phyloP scores from a whole-genome alignment of 2,329 filamentous ascomycete species.

The Phaeophleospora eucalypticola region DNA sequence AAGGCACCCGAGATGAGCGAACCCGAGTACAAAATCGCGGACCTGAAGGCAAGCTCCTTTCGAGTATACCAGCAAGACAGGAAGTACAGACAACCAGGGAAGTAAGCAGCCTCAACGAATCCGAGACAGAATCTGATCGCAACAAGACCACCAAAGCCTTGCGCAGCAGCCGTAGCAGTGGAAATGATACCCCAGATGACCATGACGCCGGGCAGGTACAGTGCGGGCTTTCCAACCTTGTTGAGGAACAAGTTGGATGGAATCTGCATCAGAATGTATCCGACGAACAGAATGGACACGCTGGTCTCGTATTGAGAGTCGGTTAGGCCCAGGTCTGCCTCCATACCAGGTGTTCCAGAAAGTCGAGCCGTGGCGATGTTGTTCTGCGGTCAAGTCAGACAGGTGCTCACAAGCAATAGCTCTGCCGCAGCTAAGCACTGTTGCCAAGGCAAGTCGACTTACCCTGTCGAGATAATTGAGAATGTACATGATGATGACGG shows the following conservation, averaged over 20 bases:
- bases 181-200: conserved; percentile 35
- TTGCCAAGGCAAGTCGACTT: too few relatives aligned
- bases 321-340: conserved; percentile 42
- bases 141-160: conserved; percentile 36
- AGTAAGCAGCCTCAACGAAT: conserved; percentile 45
- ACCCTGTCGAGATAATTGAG: conserved; percentile 62
- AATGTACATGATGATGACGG: conserved; percentile 71
- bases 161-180: conserved; percentile 31
- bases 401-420: too few relatives aligned
- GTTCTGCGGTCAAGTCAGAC: conserved; percentile 14
- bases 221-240: conserved; percentile 32
- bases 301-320: conserved; percentile 45
- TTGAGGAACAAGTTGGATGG: conserved; percentile 37
- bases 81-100: conserved; percentile 46
- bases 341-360: conserved; percentile 37
- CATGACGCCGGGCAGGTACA: conserved; percentile 33
- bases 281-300: conserved; percentile 43
- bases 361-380: conserved; percentile 30
- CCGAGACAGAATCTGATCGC: conserved; percentile 39
- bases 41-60: conserved; percentile 48
- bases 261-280: conserved; percentile 35
- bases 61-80: conserved; percentile 53
- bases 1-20: conserved; percentile 50
- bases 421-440: too few relatives aligned
- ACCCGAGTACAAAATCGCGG: conserved; percentile 51